Conservation (phyloP, 2,329 filamentous ascomycete genomes). For the Fusarium verticillioides region DNA sequence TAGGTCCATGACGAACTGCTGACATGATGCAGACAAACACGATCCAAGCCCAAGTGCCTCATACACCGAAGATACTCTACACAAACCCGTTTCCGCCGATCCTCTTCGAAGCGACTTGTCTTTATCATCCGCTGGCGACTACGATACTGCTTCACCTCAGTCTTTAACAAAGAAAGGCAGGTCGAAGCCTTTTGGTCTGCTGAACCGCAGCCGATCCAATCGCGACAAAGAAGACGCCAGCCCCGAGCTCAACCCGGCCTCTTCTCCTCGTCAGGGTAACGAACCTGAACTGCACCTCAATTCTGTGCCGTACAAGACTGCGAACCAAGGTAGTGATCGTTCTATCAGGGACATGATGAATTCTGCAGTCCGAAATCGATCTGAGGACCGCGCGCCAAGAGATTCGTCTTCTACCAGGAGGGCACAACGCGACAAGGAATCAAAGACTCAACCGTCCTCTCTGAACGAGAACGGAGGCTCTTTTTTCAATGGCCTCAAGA, state of each 20-base stretch:
- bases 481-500: slow-evolving; percentile 44
- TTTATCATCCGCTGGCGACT: slow-evolving; percentile 60
- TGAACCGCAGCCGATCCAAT: slow-evolving; percentile 63
- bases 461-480: slow-evolving; percentile 67
- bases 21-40: slow-evolving; percentile 36
- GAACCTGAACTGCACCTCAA: slow-evolving; percentile 47
- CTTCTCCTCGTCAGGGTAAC: slow-evolving; percentile 37
- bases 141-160: slow-evolving; percentile 52
- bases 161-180: slow-evolving; percentile 60
- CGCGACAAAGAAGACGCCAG: slow-evolving; percentile 61
- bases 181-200: slow-evolving; percentile 64
- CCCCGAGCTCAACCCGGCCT: slow-evolving; percentile 50
- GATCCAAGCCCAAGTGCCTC: slow-evolving; percentile 36
- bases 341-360: slow-evolving; percentile 75
- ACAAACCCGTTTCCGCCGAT: slow-evolving; percentile 54
- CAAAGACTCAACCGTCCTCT: slow-evolving; percentile 63
- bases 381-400: slow-evolving; percentile 71
- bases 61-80: slow-evolving; percentile 47
- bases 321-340: slow-evolving; percentile 73
- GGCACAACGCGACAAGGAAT: slow-evolving; percentile 59
- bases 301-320: slow-evolving; percentile 63
- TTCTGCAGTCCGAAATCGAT: slow-evolving; percentile 74
- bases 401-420: slow-evolving; percentile 58
- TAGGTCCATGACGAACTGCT: slow-evolving; percentile 29
- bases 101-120: slow-evolving; percentile 65